These are phyloP conservation scores for Cordyceps cateniannulata DNA, from an alignment of 2,329 filamentous ascomycete genomes.

Conservation along the genomic window DNA sequence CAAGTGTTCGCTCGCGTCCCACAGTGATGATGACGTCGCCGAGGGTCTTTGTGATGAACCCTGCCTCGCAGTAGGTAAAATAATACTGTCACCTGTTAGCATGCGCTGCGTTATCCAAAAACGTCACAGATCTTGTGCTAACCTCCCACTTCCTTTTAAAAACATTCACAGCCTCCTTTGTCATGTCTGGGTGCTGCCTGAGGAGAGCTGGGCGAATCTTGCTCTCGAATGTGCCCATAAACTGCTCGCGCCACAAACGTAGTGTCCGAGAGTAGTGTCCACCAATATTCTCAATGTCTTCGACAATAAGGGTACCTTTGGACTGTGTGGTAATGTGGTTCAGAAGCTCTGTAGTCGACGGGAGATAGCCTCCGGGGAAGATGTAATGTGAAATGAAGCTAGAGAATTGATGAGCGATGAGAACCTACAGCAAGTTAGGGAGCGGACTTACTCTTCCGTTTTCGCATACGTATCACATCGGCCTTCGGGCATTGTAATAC, in stretches of 20 bases:
- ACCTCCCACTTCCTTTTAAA: constrained; percentile 68
- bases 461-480: constrained; percentile 60
- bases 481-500: constrained; percentile 68
- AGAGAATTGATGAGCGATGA: constrained; percentile 5
- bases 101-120: not conserved
- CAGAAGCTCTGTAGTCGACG: constrained; percentile 49
- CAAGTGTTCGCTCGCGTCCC: constrained; percentile 55
- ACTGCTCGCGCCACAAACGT: constrained; percentile 61
- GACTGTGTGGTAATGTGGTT: constrained; percentile 56
- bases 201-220: constrained; percentile 55
- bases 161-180: constrained; percentile 55
- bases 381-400: constrained; percentile 71
- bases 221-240: constrained; percentile 54
- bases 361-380: constrained; percentile 70
- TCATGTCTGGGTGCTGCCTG: constrained; percentile 51
- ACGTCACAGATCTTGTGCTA: constrained; percentile 19
- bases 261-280: constrained; percentile 67
- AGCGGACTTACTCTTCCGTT: constrained; percentile 49
- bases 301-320: constrained; percentile 55
- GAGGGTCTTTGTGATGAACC: constrained; percentile 64
- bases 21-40: constrained; percentile 69
- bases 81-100: constrained; percentile 48
- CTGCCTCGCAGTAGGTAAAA: constrained; percentile 69
- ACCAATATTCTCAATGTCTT: constrained; percentile 65
- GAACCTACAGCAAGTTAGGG: not conserved